Conservation (phyloP, 108 stramenopile species). For the Aurantiochytrium sp. region DNA sequence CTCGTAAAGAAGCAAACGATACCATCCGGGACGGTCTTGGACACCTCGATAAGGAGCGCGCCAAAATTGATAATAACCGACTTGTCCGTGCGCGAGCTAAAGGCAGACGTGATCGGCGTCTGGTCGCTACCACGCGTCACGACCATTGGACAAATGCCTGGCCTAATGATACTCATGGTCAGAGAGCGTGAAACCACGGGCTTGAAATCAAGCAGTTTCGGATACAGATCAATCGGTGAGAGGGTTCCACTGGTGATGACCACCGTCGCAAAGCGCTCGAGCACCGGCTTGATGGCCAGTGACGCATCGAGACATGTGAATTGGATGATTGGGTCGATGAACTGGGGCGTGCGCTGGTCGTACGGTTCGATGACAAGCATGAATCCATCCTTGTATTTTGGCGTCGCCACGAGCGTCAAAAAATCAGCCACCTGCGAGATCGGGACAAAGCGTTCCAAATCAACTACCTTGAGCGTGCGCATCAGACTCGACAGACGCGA, state of each 20-base stretch:
- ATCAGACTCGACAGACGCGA: constrained; percentile 79
- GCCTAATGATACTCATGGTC: constrained; percentile 94
- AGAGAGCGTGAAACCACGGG: constrained; percentile 88
- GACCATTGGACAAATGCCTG: constrained; percentile 88
- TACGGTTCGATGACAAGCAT: constrained; percentile 92
- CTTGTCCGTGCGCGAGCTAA: constrained; percentile 78
- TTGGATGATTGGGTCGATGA: constrained; percentile 41
- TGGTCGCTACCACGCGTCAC: constrained; percentile 85
- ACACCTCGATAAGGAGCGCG: constrained; percentile 79
- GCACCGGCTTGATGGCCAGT: constrained; percentile 89
- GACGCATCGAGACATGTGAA: constrained; percentile 80
- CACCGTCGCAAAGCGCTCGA: constrained; percentile 90
- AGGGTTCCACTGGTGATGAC: constrained; percentile 95
- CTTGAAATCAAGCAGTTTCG: constrained; percentile 89
- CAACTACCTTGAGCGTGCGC: constrained; percentile 75
- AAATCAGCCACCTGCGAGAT: constrained; percentile 77
- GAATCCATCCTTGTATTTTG: constrained; percentile 84
- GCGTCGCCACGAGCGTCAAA: constrained; percentile 78
- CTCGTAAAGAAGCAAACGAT: constrained; percentile 96
- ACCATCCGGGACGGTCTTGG: constrained; percentile 82
- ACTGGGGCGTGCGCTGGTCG: neutral
- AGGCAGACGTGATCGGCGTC: constrained; percentile 72
- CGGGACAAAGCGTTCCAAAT: constrained; percentile 65
- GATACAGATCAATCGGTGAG: constrained; percentile 96
- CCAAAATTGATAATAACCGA: constrained; percentile 83